A percentile compares a stretch with the other conserved stretches of the same genome.
phyloP scores from a whole-genome alignment of 202 grass and related monocot genomes.

The Musa balbisiana region DNA sequence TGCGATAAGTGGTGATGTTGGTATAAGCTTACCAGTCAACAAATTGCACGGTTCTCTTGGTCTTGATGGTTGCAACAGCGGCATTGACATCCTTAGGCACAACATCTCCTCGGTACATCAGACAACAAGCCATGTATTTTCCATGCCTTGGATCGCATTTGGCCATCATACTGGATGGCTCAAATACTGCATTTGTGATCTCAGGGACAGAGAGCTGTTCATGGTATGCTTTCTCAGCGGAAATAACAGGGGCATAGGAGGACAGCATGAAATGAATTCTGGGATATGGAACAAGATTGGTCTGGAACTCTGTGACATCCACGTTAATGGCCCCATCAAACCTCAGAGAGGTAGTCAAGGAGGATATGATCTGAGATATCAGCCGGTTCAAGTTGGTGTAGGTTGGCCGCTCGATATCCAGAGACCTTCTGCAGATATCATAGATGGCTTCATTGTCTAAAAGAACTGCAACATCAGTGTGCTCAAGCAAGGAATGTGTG shows the following conservation, averaged over 20 bases:
- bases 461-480: constrained; percentile 19
- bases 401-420: constrained; percentile 12
- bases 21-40: constrained; percentile 1
- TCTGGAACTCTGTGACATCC: constrained; percentile 17
- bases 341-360: constrained; percentile 16
- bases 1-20: background rate
- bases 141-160: constrained; percentile 19
- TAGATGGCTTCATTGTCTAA: constrained; percentile 21
- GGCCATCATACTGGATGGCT: constrained; percentile 14
- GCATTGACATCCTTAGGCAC: constrained; percentile 17
- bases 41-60: constrained; percentile 15
- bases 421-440: constrained; percentile 15
- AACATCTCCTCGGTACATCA: constrained; percentile 19
- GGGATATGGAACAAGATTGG: constrained; percentile 16
- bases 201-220: constrained; percentile 15
- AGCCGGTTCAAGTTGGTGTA: constrained; percentile 17
- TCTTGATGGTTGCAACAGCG: constrained; percentile 14
- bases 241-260: constrained; percentile 14
- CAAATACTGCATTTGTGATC: constrained; percentile 15
- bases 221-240: constrained; percentile 17
- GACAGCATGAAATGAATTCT: constrained; percentile 19
- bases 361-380: constrained; percentile 20
- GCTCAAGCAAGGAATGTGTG: constrained; percentile 15
- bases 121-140: constrained; percentile 17
- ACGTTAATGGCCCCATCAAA: constrained; percentile 20